Evolutionary conservation across 768 basidiomycete species (phyloP).

Genomic region (Pholiota conissans): DNA sequence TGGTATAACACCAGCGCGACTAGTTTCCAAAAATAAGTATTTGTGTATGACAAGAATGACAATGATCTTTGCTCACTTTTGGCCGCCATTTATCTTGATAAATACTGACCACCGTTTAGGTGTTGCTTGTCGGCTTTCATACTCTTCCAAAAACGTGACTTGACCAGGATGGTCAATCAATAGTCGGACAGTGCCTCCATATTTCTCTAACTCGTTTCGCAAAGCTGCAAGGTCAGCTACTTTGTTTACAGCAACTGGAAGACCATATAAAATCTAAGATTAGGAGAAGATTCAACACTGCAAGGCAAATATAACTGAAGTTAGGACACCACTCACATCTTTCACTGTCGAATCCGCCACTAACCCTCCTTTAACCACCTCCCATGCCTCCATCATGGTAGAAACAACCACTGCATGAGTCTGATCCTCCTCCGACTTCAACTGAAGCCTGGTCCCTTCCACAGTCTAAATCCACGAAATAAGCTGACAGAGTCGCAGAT

Average conservation of each 20-base stretch:
- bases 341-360: constrained; percentile 72
- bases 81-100: constrained; percentile 78
- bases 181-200: constrained; percentile 64
- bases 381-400: constrained; percentile 83
- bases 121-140: constrained; percentile 41
- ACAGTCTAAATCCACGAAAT: constrained; percentile 48
- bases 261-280: constrained; percentile 76
- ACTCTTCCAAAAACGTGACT: constrained; percentile 61
- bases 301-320: too few species aligned
- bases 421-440: constrained; percentile 50
- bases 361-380: constrained; percentile 64
- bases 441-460: constrained; percentile 74
- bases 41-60: not conserved
- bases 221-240: constrained; percentile 66
- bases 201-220: constrained; percentile 50
- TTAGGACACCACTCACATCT: constrained; percentile 75
- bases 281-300: constrained; percentile 1
- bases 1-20: constrained; percentile 72
- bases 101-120: constrained; percentile 70
- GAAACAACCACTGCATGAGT: constrained; percentile 73
- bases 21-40: constrained; percentile 15
- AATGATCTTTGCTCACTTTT: constrained; percentile 55
- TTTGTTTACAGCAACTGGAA: constrained; percentile 72
- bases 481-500: not conserved
- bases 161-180: constrained; percentile 80